phyloP scores from a whole-genome alignment of 768 basidiomycete species.

The Lentinula boryana region DNA sequence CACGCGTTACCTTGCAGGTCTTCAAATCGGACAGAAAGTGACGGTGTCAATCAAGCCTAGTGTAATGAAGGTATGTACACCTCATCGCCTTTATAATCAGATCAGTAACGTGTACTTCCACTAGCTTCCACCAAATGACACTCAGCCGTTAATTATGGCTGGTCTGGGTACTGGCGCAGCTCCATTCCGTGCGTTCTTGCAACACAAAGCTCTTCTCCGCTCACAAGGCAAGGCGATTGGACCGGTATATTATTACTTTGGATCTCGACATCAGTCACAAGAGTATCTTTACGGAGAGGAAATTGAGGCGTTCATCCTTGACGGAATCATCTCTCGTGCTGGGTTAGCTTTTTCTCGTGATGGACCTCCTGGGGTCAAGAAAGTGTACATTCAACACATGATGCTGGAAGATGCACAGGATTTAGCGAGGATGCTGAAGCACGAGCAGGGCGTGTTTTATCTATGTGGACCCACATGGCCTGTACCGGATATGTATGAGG shows the following conservation, averaged over 20 bases:
- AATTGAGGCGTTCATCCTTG: constrained; percentile 88
- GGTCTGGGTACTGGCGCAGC: constrained; percentile 98
- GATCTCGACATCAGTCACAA: constrained; percentile 89
- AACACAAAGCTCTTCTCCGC: constrained; percentile 83
- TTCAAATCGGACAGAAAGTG: constrained; percentile 85
- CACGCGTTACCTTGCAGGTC: constrained; percentile 85
- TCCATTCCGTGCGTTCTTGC: constrained; percentile 98
- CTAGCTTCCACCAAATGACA: constrained; percentile 76
- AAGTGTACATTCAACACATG: constrained; percentile 98
- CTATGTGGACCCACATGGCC: constrained; percentile 99
- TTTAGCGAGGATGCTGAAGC: constrained; percentile 69
- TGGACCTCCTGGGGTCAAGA: constrained; percentile 49
- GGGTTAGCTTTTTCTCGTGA: constrained; percentile 98
- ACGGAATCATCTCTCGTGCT: constrained; percentile 79
- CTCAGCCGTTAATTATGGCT: constrained; percentile 95
- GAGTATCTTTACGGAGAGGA: constrained; percentile 98
- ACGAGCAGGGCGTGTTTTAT: constrained; percentile 82
- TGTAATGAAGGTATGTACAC: constrained; percentile 84
- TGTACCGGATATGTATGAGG: constrained; percentile 96
- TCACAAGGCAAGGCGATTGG: constrained; percentile 77
- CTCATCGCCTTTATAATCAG: neutral
- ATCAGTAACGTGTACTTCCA: constrained; percentile 10
- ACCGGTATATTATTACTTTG: constrained; percentile 97
- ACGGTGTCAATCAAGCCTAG: constrained; percentile 98
- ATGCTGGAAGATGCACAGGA: constrained; percentile 86